Conservation (phyloP, 73 alveolate genomes). For the Uronychia binucleata region DNA sequence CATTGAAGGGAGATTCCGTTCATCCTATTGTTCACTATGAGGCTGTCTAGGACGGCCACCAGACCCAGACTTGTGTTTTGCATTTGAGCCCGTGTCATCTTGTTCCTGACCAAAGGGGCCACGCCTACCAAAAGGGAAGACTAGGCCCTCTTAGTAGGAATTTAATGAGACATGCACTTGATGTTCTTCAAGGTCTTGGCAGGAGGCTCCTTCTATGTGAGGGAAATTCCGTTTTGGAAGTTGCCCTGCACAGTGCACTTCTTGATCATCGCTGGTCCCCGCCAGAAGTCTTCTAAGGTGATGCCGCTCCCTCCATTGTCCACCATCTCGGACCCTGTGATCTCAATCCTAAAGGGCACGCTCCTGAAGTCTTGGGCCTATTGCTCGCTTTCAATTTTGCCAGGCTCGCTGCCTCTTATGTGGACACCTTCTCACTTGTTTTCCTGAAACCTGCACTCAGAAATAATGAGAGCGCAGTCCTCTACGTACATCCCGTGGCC, state of each 20-base stretch:
- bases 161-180: no score
- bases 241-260: background rate
- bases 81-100: background rate
- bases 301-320: conserved; percentile 43
- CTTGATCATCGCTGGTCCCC: conserved; percentile 7
- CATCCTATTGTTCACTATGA: background rate
- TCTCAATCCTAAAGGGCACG: background rate
- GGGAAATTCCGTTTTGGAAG: background rate
- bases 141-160: no score
- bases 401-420: conserved; percentile 10
- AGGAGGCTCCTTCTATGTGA: background rate
- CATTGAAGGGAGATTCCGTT: background rate
- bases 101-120: background rate
- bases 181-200: no score
- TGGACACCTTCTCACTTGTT: conserved; percentile 21
- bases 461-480: conserved; percentile 17
- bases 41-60: background rate
- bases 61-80: background rate
- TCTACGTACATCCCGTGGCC: conserved; percentile 26
- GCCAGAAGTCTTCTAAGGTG: conserved; percentile 18
- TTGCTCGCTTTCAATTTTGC: background rate
- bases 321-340: background rate
- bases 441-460: conserved; percentile 3
- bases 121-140: no score
- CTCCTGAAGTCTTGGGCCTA: background rate